Evolutionary conservation across 192 early-diverging fungal genomes (phyloP).

Genomic region (Coemansia sp.): DNA sequence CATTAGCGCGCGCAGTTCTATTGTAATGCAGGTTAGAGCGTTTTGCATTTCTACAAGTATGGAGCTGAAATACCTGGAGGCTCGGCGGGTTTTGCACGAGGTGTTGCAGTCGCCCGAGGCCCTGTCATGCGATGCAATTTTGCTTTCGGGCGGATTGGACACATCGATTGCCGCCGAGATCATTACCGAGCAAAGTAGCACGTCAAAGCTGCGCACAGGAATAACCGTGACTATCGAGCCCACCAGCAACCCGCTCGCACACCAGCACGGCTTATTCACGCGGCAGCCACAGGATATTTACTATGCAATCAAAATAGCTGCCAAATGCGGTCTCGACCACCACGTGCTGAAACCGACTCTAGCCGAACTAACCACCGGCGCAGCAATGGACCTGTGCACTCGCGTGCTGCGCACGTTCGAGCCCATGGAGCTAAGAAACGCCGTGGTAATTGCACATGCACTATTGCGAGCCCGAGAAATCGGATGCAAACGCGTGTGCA

Average conservation of each 20-base stretch:
- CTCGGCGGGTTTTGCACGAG: too few relatives aligned
- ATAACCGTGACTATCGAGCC: conserved; percentile 53
- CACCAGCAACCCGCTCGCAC: not conserved
- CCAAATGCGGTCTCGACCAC: conserved; percentile 43
- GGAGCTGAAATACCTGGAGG: too few relatives aligned
- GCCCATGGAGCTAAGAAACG: conserved; percentile 68
- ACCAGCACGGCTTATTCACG: conserved; percentile 16
- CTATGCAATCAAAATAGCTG: conserved; percentile 53
- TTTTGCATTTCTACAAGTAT: too few relatives aligned
- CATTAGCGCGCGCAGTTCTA: too few relatives aligned
- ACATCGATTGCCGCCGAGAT: conserved; percentile 62
- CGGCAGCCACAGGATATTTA: conserved; percentile 53
- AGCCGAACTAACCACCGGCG: conserved; percentile 33
- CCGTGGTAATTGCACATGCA: conserved; percentile 55
- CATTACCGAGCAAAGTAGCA: conserved; percentile 10
- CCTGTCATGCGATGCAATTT: conserved; percentile 17
- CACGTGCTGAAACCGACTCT: conserved; percentile 47
- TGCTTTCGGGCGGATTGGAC: conserved; percentile 67
- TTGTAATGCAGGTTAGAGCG: too few relatives aligned
- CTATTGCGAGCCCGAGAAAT: conserved; percentile 44
- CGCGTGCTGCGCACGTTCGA: conserved; percentile 60
- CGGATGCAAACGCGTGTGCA: conserved; percentile 52
- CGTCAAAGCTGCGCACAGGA: conserved; percentile 39
- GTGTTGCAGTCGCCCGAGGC: conserved; percentile 5
- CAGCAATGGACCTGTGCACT: conserved; percentile 53